These are phyloP conservation scores for Astrothelium macrocarpum DNA, from an alignment of 495 filamentous ascomycete genomes.

Conservation along the genomic window DNA sequence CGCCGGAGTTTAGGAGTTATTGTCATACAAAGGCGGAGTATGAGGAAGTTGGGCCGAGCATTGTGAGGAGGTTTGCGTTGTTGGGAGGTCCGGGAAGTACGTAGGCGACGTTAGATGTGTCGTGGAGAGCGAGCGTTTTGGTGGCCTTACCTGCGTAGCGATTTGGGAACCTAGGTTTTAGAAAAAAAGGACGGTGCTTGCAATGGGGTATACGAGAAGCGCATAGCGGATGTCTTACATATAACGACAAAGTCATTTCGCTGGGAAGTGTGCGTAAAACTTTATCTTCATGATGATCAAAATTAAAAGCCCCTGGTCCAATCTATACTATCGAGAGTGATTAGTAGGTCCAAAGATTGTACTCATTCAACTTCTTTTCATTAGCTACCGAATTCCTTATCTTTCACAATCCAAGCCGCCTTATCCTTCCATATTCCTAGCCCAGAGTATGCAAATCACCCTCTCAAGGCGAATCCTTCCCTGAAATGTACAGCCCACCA, in stretches of 20 bases:
- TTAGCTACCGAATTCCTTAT: neutral
- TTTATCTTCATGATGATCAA: neutral
- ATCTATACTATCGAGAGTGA: too few relatives aligned
- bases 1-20: constrained; percentile 96
- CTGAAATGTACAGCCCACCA: neutral
- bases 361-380: neutral
- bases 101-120: constrained; percentile 9
- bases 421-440: neutral
- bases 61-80: constrained; percentile 89
- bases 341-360: too few relatives aligned
- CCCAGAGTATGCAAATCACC: neutral
- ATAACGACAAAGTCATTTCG: neutral
- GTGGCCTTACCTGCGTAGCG: neutral
- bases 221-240: neutral
- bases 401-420: neutral
- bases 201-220: neutral
- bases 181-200: neutral
- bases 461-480: neutral
- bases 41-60: constrained; percentile 87
- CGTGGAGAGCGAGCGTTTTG: constrained; percentile 4
- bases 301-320: too few relatives aligned
- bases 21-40: constrained; percentile 97
- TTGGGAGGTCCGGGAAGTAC: constrained; percentile 76
- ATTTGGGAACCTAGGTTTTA: neutral
- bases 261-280: neutral